A percentile compares a stretch with the other conserved stretches of the same genome.
These are phyloP conservation scores for Viola pubescens DNA, from an alignment of 441 rosid species.

Conservation along the genomic window DNA sequence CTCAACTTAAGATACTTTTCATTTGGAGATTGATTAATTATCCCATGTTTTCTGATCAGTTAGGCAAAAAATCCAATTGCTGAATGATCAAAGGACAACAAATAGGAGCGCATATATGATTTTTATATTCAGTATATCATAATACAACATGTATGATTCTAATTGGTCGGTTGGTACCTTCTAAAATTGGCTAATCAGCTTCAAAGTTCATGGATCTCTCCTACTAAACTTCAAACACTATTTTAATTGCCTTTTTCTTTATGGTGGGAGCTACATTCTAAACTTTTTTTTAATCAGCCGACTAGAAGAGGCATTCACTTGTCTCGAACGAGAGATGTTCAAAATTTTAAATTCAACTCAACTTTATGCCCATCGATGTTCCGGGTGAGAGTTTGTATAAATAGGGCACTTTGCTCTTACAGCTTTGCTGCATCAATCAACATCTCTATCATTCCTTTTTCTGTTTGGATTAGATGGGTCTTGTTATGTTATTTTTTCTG, in stretches of 20 bases:
- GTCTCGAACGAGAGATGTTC: too few species aligned
- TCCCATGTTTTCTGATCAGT: not conserved
- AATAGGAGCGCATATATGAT: too few species aligned
- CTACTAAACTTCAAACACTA: too few species aligned
- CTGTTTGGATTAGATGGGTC: constrained; percentile 11
- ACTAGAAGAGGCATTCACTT: too few species aligned
- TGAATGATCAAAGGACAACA: not conserved
- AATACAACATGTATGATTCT: not conserved
- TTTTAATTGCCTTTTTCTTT: not conserved
- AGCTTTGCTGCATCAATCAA: constrained; percentile 11
- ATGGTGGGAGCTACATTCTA: not conserved
- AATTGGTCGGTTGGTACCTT: constrained; percentile 9
- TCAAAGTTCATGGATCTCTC: constrained; percentile 27
- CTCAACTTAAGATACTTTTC: not conserved
- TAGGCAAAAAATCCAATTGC: not conserved
- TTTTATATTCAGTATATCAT: too few species aligned
- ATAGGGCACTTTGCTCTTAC: constrained; percentile 7
- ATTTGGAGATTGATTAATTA: not conserved
- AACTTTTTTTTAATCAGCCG: too few species aligned
- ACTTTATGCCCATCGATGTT: too few species aligned
- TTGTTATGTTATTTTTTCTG: constrained; percentile 16
- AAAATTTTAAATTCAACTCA: too few species aligned
- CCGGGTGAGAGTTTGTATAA: too few species aligned
- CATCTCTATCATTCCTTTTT: not conserved
- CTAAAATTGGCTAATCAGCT: constrained; percentile 28